These are phyloP conservation scores for Cercophora scortea DNA, from an alignment of 495 filamentous ascomycete species.

Conservation along the genomic window DNA sequence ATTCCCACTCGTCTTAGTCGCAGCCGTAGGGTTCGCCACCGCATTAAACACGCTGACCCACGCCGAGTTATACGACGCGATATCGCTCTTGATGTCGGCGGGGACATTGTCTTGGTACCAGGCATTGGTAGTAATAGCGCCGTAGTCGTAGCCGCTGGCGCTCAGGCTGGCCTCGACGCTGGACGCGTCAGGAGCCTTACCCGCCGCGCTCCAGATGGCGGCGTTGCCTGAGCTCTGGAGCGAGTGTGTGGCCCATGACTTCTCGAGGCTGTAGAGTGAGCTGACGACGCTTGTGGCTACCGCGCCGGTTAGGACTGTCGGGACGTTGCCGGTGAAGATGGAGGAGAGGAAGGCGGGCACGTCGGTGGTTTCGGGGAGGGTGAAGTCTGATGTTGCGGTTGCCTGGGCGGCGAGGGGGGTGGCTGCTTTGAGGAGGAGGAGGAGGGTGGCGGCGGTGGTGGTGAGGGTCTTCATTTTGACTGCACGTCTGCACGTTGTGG, in stretches of 20 bases:
- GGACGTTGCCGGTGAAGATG: neutral
- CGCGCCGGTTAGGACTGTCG: neutral
- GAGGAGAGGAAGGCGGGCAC: neutral
- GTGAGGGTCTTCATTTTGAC: neutral
- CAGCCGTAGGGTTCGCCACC: neutral
- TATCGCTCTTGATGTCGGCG: slow-evolving; percentile 1
- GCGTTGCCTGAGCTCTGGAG: neutral
- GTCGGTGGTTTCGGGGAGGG: neutral
- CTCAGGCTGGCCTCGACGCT: neutral
- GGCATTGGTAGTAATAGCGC: neutral
- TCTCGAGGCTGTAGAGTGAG: neutral
- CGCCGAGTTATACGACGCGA: neutral
- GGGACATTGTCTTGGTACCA: neutral
- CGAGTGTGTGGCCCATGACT: neutral
- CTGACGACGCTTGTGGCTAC: neutral
- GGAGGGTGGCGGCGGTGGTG: neutral
- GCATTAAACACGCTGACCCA: neutral
- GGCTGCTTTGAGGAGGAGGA: neutral
- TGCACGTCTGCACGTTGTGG: neutral
- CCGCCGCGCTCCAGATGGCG: neutral
- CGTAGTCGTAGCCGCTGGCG: neutral
- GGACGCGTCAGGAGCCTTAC: neutral
- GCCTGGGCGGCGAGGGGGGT: neutral
- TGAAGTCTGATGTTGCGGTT: neutral
- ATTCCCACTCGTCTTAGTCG: neutral